Conservation (phyloP, 148 eudicot genomes). For the Camellia sinensis region DNA sequence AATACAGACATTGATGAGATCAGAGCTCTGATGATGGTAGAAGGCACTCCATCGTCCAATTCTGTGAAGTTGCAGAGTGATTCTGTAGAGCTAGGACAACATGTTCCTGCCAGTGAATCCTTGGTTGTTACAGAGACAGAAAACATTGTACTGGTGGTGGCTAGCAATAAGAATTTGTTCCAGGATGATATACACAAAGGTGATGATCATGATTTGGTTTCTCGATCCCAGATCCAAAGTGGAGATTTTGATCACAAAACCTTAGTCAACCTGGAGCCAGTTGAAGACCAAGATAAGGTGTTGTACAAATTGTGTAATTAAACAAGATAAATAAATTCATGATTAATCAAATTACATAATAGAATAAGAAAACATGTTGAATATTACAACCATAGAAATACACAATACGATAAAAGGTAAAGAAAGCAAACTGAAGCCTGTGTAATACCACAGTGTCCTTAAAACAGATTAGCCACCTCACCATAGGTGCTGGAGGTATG, state of each 20-base stretch:
- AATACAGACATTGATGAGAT: not conserved
- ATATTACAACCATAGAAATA: no score
- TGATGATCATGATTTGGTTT: not conserved
- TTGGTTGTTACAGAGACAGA: constrained; percentile 5
- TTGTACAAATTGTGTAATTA: no score
- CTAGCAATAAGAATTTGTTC: not conserved
- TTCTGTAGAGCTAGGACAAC: not conserved
- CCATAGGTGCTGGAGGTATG: no score
- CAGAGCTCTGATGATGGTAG: constrained; percentile 6
- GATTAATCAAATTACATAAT: no score
- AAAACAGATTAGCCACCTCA: no score
- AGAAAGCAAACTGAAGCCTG: no score
- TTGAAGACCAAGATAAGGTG: not conserved
- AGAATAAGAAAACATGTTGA: no score
- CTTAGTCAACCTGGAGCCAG: no score
- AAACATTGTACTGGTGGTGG: not conserved
- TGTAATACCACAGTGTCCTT: no score
- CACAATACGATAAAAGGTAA: no score
- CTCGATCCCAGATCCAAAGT: not conserved
- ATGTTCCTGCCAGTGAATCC: not conserved
- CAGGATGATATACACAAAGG: not conserved
- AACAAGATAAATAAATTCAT: no score
- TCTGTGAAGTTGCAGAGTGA: constrained; percentile 6
- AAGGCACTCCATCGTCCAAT: not conserved
- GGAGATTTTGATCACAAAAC: not conserved